Evolutionary conservation across 768 basidiomycete species (phyloP).

Genomic region (Dentipellis sp.): DNA sequence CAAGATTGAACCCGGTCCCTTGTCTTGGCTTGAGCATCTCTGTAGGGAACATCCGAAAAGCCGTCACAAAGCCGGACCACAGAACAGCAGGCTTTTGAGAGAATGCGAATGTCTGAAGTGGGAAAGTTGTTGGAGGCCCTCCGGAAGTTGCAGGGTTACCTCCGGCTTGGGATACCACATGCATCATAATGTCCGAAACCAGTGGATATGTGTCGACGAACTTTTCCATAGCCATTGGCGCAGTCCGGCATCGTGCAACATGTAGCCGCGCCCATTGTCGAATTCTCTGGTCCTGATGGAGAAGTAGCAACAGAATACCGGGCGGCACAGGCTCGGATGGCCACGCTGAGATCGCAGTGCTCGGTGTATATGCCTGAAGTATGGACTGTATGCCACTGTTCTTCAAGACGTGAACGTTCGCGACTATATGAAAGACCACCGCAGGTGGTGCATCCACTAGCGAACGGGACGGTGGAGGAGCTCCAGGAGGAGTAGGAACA

Average conservation of each 20-base stretch:
- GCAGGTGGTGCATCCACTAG: conserved; percentile 40
- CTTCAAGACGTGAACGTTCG: conserved; percentile 49
- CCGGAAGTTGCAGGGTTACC: neutral
- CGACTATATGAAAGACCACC: conserved; percentile 51
- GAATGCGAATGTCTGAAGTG: conserved; percentile 17
- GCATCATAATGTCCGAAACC: conserved; percentile 31
- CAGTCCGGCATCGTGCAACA: conserved; percentile 23
- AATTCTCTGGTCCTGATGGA: conserved; percentile 38
- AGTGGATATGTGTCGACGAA: conserved; percentile 37
- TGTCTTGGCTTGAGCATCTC: conserved; percentile 26
- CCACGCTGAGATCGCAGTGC: conserved; percentile 36
- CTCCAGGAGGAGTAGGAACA: neutral
- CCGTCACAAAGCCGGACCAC: conserved; percentile 39
- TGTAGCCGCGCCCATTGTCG: conserved; percentile 55
- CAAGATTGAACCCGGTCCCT: conserved; percentile 32
- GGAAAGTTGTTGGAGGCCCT: neutral
- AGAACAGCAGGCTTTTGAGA: conserved; percentile 32
- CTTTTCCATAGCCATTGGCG: conserved; percentile 38
- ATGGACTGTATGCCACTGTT: conserved; percentile 37
- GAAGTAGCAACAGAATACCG: conserved; percentile 48
- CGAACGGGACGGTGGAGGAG: conserved; percentile 9
- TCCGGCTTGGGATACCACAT: conserved; percentile 14
- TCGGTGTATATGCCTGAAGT: conserved; percentile 30
- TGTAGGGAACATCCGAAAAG: conserved; percentile 48
- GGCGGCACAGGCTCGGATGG: conserved; percentile 50